Conservation (phyloP, 768 basidiomycete species). For the Lepiota brunneoincarnata region DNA sequence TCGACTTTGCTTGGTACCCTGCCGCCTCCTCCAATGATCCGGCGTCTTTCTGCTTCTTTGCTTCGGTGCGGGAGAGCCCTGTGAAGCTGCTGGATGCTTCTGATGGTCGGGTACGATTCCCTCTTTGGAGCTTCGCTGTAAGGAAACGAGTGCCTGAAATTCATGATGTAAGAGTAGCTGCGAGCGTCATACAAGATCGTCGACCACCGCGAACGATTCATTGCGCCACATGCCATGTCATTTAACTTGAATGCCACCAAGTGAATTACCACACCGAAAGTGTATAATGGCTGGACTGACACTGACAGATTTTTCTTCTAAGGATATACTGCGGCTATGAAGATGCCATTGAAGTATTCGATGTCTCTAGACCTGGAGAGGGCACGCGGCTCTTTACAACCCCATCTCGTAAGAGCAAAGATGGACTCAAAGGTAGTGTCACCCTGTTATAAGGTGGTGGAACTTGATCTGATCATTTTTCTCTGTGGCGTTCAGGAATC, state of each 20-base stretch:
- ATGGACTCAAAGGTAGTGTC: constrained; percentile 81
- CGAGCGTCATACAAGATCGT: constrained; percentile 91
- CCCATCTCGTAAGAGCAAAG: constrained; percentile 72
- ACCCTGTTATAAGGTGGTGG: too few relatives aligned
- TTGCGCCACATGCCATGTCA: constrained; percentile 81
- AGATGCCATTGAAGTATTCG: constrained; percentile 83
- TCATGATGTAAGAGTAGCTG: constrained; percentile 44
- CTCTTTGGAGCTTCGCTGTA: not conserved
- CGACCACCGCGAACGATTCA: constrained; percentile 88
- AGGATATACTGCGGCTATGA: constrained; percentile 89
- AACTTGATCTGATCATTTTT: too few relatives aligned
- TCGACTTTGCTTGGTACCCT: constrained; percentile 87
- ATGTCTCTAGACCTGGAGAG: constrained; percentile 69
- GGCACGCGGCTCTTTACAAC: constrained; percentile 70
- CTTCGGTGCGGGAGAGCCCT: constrained; percentile 82
- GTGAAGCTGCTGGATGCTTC: constrained; percentile 81
- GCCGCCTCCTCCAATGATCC: constrained; percentile 56
- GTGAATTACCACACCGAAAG: constrained; percentile 36
- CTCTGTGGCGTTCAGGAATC: constrained; percentile 55
- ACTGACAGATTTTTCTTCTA: not conserved
- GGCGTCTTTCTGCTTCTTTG: constrained; percentile 77
- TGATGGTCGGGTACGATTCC: constrained; percentile 61
- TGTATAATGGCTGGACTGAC: not conserved
- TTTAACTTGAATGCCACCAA: constrained; percentile 70
- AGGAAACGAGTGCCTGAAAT: not conserved